Conservation (phyloP, 2,329 filamentous ascomycete genomes). For the Cylindrodendrum hubeiense region DNA sequence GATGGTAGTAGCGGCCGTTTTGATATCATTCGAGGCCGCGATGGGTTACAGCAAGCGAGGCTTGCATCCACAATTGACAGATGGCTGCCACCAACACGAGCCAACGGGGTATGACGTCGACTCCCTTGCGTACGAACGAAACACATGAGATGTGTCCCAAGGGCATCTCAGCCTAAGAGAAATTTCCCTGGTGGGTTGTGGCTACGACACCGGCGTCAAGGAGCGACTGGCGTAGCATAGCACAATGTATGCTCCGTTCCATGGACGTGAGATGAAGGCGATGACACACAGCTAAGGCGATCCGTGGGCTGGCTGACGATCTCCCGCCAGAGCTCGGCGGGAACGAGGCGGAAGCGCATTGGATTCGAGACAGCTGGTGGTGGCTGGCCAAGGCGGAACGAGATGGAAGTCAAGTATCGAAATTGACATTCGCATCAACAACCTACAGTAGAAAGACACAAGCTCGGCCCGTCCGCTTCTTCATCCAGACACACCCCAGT, state of each 20-base stretch:
- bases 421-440: conserved; percentile 1
- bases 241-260: conserved; percentile 2
- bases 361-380: not conserved
- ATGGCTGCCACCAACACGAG: not conserved
- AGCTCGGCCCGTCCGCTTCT: not conserved
- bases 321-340: not conserved
- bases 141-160: conserved; percentile 3
- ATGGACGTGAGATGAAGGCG: not conserved
- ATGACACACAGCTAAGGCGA: not conserved
- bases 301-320: not conserved
- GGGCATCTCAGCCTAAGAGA: not conserved
- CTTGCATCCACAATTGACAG: conserved; percentile 13
- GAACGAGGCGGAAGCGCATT: not conserved
- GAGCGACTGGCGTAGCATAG: conserved; percentile 4
- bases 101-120: conserved; percentile 12
- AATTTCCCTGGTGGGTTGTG: conserved; percentile 3
- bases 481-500: conserved; percentile 12
- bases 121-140: conserved; percentile 13
- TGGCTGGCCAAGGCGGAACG: conserved; percentile 9
- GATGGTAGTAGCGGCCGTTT: conserved; percentile 20
- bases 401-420: conserved; percentile 1
- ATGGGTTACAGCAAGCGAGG: conserved; percentile 18
- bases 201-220: conserved; percentile 9
- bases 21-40: conserved; percentile 8
- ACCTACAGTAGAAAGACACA: not conserved